A percentile compares a stretch with the other conserved stretches of the same genome.
Evolutionary conservation across 495 filamentous ascomycete species (phyloP).

Genomic region (Amorphotheca resinae): DNA sequence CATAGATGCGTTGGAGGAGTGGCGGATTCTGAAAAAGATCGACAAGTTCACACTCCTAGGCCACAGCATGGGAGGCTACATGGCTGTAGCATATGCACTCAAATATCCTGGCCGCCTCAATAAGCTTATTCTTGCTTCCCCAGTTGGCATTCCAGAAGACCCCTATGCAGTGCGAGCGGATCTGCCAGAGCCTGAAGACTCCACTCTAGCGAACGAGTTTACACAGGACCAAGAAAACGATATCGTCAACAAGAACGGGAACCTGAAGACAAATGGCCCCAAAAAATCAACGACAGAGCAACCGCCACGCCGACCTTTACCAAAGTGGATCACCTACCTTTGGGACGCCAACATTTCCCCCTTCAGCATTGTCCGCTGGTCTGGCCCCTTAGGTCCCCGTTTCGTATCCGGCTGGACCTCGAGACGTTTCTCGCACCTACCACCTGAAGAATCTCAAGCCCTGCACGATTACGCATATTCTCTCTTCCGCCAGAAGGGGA

Average conservation of each 20-base stretch:
- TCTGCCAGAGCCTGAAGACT: slow-evolving; percentile 63
- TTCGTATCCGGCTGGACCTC: slow-evolving; percentile 92
- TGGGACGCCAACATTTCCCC: slow-evolving; percentile 98
- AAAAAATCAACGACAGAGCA: slow-evolving; percentile 4
- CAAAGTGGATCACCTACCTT: slow-evolving; percentile 78
- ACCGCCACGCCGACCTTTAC: slow-evolving; percentile 47
- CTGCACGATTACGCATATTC: slow-evolving; percentile 88
- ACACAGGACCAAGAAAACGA: slow-evolving; percentile 57
- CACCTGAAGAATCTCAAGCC: slow-evolving; percentile 64
- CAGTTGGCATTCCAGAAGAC: slow-evolving; percentile 91
- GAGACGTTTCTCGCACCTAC: slow-evolving; percentile 80
- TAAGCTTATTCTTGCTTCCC: slow-evolving; percentile 88
- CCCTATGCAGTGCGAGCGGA: slow-evolving; percentile 76
- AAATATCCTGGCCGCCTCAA: slow-evolving; percentile 92
- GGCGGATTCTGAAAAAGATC: slow-evolving; percentile 76
- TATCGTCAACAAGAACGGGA: slow-evolving; percentile 26
- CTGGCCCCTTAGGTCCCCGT: slow-evolving; percentile 83
- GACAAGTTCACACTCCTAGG: slow-evolving; percentile 88
- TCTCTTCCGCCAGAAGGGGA: slow-evolving; percentile 86
- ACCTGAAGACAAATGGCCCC: slow-evolving; percentile 22
- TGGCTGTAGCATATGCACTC: slow-evolving; percentile 85
- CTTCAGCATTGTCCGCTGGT: slow-evolving; percentile 77
- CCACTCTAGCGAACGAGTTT: slow-evolving; percentile 59
- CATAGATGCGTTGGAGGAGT: slow-evolving; percentile 90
- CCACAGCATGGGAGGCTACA: slow-evolving; percentile 87